A percentile compares a stretch with the other conserved stretches of the same genome.
phyloP scores from a whole-genome alignment of 2,329 filamentous ascomycete genomes.

The Scortechinia acanthostroma region DNA sequence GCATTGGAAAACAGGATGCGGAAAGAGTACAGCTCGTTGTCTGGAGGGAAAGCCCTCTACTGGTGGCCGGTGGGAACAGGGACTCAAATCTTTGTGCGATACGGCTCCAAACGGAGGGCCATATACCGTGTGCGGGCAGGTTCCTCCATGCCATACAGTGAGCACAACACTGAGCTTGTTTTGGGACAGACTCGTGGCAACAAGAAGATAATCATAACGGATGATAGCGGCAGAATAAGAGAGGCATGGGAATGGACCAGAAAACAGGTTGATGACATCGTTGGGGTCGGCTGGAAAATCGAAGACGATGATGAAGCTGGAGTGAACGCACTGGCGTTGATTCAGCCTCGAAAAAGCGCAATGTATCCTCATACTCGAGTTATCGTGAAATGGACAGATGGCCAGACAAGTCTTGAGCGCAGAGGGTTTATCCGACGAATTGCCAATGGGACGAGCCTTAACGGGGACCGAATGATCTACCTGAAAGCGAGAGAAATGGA shows the following conservation, averaged over 20 bases:
- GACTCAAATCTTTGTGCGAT: neutral
- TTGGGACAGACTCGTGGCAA: neutral
- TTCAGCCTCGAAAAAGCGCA: neutral
- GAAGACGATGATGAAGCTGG: neutral
- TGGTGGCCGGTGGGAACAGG: neutral
- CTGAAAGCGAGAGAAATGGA: neutral
- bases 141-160: neutral
- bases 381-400: neutral
- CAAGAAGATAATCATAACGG: neutral
- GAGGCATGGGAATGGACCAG: neutral
- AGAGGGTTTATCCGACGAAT: neutral
- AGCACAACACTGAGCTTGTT: neutral
- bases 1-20: neutral
- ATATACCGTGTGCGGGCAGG: neutral
- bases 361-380: neutral
- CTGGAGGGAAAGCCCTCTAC: neutral
- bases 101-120: neutral
- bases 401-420: neutral
- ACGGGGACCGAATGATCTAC: slow-evolving; percentile 1
- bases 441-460: neutral
- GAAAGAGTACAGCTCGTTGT: neutral
- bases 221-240: neutral
- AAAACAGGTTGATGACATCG: neutral
- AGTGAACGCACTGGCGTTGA: neutral
- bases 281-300: neutral